phyloP scores from a whole-genome alignment of 2,329 filamentous ascomycete genomes.

The Rachicladosporium sp. region DNA sequence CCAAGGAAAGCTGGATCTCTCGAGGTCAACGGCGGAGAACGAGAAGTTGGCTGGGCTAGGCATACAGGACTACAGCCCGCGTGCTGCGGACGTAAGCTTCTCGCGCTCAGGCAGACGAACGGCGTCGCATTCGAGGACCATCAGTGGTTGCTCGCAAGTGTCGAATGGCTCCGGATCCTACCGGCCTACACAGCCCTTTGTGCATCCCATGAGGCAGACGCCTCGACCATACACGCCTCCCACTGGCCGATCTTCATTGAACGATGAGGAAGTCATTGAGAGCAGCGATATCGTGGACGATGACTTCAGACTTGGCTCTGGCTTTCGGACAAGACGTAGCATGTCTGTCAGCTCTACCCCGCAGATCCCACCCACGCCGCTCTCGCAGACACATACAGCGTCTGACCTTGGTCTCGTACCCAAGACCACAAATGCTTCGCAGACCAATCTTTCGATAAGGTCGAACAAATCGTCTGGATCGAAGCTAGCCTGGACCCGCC shows the following conservation, averaged over 20 bases:
- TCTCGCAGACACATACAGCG: constrained; percentile 22
- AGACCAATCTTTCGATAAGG: constrained; percentile 39
- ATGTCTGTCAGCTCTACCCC: constrained; percentile 31
- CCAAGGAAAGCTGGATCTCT: constrained; percentile 37
- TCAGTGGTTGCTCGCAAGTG: constrained; percentile 43
- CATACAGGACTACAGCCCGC: constrained; percentile 36
- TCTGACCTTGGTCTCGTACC: constrained; percentile 31
- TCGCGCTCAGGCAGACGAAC: constrained; percentile 26
- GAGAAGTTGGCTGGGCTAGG: constrained; percentile 40
- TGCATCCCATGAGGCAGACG: constrained; percentile 44
- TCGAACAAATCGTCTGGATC: constrained; percentile 20
- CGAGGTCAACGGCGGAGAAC: constrained; percentile 43
- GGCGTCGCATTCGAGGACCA: constrained; percentile 38
- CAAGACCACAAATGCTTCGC: constrained; percentile 38
- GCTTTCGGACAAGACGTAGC: constrained; percentile 27
- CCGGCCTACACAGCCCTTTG: constrained; percentile 38
- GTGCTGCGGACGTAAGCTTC: constrained; percentile 33
- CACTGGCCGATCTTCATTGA: constrained; percentile 36
- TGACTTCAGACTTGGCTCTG: constrained; percentile 28
- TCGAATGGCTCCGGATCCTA: constrained; percentile 36
- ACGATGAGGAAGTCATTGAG: constrained; percentile 30
- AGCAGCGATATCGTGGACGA: constrained; percentile 33
- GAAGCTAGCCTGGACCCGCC: constrained; percentile 28
- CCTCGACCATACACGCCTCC: constrained; percentile 43
- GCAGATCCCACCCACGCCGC: constrained; percentile 14